phyloP scores from a whole-genome alignment of 345 rosid genomes.

The Cochlearia excelsa region DNA sequence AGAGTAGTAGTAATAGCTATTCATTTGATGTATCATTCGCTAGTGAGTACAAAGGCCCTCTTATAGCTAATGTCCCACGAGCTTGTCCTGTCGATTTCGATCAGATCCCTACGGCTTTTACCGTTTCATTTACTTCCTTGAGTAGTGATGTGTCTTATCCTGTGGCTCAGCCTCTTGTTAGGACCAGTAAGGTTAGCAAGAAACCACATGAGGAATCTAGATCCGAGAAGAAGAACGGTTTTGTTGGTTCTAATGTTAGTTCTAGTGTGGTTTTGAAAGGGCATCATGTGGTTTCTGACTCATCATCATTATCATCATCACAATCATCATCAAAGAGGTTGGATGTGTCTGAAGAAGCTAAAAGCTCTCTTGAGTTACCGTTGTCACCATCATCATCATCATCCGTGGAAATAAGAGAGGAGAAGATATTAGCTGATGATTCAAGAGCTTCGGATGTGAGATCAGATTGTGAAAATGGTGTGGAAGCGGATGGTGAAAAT shows the following conservation, averaged over 20 bases:
- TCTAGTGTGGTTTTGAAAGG: slow-evolving; percentile 29
- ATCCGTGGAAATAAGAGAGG: slow-evolving; percentile 8
- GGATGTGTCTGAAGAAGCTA: slow-evolving; percentile 27
- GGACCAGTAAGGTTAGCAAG: slow-evolving; percentile 28
- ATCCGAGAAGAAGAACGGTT: slow-evolving; percentile 5
- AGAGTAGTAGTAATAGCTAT: slow-evolving; percentile 36
- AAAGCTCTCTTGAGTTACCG: slow-evolving; percentile 22
- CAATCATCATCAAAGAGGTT: slow-evolving; percentile 23
- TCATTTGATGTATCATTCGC: slow-evolving; percentile 68
- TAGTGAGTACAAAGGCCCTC: slow-evolving; percentile 67
- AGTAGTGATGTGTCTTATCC: slow-evolving; percentile 43
- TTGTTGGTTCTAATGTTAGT: slow-evolving; percentile 5
- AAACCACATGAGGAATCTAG: not conserved
- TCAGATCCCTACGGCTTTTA: slow-evolving; percentile 59
- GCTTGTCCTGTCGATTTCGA: slow-evolving; percentile 56
- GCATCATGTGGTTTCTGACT: slow-evolving; percentile 30
- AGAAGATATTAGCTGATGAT: not conserved
- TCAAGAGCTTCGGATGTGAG: slow-evolving; percentile 32
- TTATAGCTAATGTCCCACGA: slow-evolving; percentile 50
- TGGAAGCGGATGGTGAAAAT: slow-evolving; percentile 5
- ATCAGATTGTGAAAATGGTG: slow-evolving; percentile 31
- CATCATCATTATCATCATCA: slow-evolving; percentile 16
- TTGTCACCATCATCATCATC: slow-evolving; percentile 12
- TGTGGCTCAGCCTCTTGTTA: slow-evolving; percentile 53
- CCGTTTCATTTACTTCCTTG: slow-evolving; percentile 41